These are phyloP conservation scores for Monilinia fructigena DNA, from an alignment of 2,329 filamentous ascomycete species.

Conservation along the genomic window DNA sequence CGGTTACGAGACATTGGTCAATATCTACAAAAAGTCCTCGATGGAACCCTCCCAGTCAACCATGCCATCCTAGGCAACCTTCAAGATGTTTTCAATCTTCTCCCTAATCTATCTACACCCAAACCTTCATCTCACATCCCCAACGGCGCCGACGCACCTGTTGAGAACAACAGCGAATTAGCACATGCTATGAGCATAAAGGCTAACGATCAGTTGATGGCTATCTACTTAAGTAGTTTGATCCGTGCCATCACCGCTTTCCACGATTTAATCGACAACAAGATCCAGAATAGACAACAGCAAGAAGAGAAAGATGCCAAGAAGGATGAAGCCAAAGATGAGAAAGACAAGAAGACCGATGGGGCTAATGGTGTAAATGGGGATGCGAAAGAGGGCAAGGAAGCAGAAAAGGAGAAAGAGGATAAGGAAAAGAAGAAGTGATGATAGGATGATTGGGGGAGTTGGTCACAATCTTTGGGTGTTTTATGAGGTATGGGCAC, in stretches of 20 bases:
- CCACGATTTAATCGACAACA: constrained; percentile 99
- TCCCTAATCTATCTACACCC: constrained; percentile 91
- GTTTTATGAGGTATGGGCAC: constrained; percentile 31
- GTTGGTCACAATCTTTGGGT: constrained; percentile 31
- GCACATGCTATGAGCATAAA: constrained; percentile 98
- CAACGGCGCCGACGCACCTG: constrained; percentile 47
- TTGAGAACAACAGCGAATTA: constrained; percentile 72
- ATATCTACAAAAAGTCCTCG: constrained; percentile 94
- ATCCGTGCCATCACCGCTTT: constrained; percentile 98
- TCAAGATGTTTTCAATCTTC: constrained; percentile 98
- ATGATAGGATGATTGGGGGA: constrained; percentile 31
- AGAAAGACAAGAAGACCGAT: constrained; percentile 66
- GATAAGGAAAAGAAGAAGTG: constrained; percentile 51
- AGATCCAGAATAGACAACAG: constrained; percentile 97
- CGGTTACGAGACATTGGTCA: constrained; percentile 91
- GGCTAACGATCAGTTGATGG: constrained; percentile 98
- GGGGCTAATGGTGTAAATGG: constrained; percentile 54
- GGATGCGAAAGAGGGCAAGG: constrained; percentile 50
- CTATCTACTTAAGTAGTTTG: constrained; percentile 94
- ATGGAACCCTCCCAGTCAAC: constrained; percentile 90
- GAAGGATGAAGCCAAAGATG: constrained; percentile 59
- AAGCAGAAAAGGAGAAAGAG: constrained; percentile 53
- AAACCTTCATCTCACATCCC: constrained; percentile 58
- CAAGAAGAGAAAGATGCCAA: constrained; percentile 91
- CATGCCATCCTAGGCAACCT: constrained; percentile 96